phyloP scores from a whole-genome alignment of 148 eudicot genomes.

The Rheum nobile region DNA sequence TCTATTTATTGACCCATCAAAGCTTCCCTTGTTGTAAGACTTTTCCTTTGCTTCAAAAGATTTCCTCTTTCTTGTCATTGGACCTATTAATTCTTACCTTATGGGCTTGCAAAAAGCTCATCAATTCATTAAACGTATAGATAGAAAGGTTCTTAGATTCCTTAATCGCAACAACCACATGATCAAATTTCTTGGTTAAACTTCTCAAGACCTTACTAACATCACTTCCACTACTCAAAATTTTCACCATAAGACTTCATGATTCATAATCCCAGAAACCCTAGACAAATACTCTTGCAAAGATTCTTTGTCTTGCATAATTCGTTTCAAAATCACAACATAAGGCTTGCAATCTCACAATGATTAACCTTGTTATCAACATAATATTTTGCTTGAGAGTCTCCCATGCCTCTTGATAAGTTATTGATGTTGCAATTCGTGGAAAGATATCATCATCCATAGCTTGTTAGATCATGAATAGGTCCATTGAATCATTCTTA shows the following conservation, averaged over 20 bases:
- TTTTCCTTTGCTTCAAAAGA: neutral
- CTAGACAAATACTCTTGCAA: slow-evolving; percentile 14
- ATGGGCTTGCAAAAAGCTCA: slow-evolving; percentile 11
- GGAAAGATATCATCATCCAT: slow-evolving; percentile 1
- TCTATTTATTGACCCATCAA: neutral
- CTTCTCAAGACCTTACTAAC: slow-evolving; percentile 9
- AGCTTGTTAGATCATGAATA: neutral
- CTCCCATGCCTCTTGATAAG: slow-evolving; percentile 11
- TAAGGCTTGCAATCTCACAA: slow-evolving; percentile 5
- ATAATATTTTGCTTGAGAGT: slow-evolving; percentile 4
- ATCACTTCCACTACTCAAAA: neutral
- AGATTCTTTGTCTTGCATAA: slow-evolving; percentile 11
- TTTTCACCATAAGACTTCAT: slow-evolving; percentile 15
- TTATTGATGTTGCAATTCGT: slow-evolving; percentile 7
- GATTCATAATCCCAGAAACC: slow-evolving; percentile 2
- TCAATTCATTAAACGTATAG: neutral
- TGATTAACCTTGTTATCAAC: slow-evolving; percentile 6
- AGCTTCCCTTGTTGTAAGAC: neutral
- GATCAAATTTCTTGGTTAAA: no score
- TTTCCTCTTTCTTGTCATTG: no score
- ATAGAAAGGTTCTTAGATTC: neutral
- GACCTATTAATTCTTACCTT: slow-evolving; percentile 11
- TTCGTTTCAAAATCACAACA: slow-evolving; percentile 14
- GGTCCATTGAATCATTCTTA: slow-evolving; percentile 10
- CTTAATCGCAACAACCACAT: no score